Evolutionary conservation across 139 green algal species (phyloP), one percentile per base, ranked within the genome.

Genomic region (Prasinococcaceae sp.): DNA sequence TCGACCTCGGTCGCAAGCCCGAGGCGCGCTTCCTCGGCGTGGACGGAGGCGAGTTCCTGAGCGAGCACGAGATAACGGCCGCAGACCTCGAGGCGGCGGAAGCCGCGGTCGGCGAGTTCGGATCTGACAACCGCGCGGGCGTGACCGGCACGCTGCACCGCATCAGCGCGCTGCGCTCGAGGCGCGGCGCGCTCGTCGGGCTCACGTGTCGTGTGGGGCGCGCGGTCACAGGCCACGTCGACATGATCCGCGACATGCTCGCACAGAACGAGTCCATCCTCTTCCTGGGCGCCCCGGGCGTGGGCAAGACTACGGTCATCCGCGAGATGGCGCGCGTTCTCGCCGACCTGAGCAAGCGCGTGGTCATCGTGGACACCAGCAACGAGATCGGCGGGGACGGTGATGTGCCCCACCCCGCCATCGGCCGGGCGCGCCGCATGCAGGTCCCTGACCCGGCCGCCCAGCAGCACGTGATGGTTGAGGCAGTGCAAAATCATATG

Each of bases 401-500:
- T 4, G 83, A 94, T 45, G 72, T 98, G 28, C 87, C 90, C 1
- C 90, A 98, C 66, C 70, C 70, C 3, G 90, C 82, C 38, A 96
- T 97, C 55, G 89, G 89, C 9, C 55, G 64, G 23, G 88, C 89
- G 0, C 72, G 89, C 4, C 72, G 89, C 30, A 96, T 97, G 89
- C 86, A 95, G 66, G 39, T 60, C n/a, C 71, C 84, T 1, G 78
- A 94, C 49, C 74, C 80, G 1, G 65, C 59, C n/a, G 45, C 79
- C 61, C 90, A 98, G 75, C 85, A 95, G 69, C 60, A 61, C 19
- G 69, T 95, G 53, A 96, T 96, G 87, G 84, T 96, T 17, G 87
- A 95, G 76, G 87, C 87, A 3, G 88, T 96, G 28, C 84, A 96
- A 73, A 96, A 96, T 69, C 87, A 95, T 75, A 94, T 89, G 79